A percentile compares a stretch with the other conserved stretches of the same genome.
Evolutionary conservation across 345 rosid species (phyloP).

Genomic region (Combretum micranthum): DNA sequence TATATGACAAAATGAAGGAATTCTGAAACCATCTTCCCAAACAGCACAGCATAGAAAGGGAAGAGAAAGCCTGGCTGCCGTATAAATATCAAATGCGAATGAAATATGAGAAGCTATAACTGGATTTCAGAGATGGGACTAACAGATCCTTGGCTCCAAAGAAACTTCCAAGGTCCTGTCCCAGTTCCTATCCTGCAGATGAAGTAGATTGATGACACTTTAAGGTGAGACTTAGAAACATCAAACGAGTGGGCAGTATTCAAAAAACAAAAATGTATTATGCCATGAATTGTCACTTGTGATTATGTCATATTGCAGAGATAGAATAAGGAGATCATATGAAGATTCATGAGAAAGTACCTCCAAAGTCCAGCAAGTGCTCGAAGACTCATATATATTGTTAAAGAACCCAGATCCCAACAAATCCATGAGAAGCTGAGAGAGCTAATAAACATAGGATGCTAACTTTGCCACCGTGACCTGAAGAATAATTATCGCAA

Average conservation of each 20-base stretch:
- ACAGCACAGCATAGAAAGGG: too few relatives aligned
- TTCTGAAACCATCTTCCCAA: too few relatives aligned
- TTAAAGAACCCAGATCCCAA: conserved; percentile 84
- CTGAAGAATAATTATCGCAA: conserved; percentile 21
- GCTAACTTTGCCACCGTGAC: conserved; percentile 64
- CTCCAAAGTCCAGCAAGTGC: conserved; percentile 85
- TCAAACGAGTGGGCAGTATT: neutral
- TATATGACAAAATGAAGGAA: too few relatives aligned
- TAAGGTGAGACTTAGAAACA: neutral
- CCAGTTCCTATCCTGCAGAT: conserved; percentile 79
- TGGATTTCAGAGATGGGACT: too few relatives aligned
- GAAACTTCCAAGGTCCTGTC: conserved; percentile 88
- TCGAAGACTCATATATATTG: conserved; percentile 82
- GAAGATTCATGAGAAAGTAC: conserved; percentile 20
- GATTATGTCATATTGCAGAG: neutral
- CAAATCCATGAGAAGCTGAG: conserved; percentile 50
- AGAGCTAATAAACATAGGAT: conserved; percentile 47
- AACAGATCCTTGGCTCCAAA: conserved; percentile 18
- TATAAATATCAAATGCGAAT: too few relatives aligned
- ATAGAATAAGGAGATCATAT: neutral
- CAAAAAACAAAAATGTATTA: neutral
- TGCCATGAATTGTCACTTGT: neutral
- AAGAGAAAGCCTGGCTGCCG: too few relatives aligned
- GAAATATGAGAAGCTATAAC: too few relatives aligned
- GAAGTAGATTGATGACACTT: neutral